These are phyloP conservation scores for Trapa bicornis DNA, from an alignment of 345 rosid genomes.

Conservation along the genomic window DNA sequence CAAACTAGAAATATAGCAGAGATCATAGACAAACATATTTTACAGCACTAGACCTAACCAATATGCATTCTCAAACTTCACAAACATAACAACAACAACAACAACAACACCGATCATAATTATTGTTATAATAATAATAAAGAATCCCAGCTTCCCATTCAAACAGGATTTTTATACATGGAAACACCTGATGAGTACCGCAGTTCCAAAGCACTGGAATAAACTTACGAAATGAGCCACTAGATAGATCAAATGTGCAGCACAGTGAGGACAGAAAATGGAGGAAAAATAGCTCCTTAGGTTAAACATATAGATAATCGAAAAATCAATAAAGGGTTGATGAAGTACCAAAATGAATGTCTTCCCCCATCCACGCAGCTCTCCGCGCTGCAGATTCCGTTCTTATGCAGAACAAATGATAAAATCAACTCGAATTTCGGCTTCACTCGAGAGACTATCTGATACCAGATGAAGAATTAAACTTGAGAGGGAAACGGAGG, in stretches of 20 bases:
- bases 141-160: too few species aligned
- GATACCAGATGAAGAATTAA: neutral
- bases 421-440: neutral
- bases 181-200: neutral
- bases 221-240: neutral
- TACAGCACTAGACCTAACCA: neutral
- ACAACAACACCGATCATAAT: too few species aligned
- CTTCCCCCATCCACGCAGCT: neutral
- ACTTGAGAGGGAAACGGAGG: conserved; percentile 2
- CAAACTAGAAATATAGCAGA: neutral
- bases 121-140: too few species aligned
- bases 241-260: neutral
- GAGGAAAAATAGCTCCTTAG: neutral
- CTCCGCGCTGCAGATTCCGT: neutral
- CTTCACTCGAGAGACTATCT: neutral
- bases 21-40: neutral
- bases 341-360: neutral
- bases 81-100: neutral
- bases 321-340: neutral
- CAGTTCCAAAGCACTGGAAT: neutral
- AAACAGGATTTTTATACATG: too few species aligned
- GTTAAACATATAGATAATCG: neutral
- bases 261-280: neutral
- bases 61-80: neutral
- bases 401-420: neutral